Conservation (phyloP, 2,329 filamentous ascomycete species). For the Niveomyces coronatus region DNA sequence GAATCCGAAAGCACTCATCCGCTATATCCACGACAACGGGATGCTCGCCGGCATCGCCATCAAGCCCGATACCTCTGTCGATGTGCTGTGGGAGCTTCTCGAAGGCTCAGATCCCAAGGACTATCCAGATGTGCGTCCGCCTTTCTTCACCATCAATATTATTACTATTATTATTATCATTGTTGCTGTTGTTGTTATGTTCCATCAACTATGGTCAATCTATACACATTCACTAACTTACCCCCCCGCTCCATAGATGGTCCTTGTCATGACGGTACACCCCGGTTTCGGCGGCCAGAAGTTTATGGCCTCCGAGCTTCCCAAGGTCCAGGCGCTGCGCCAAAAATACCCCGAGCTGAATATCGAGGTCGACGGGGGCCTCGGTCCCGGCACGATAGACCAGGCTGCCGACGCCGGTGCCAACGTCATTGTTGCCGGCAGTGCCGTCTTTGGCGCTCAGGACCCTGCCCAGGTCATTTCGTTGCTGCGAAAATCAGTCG, state of each 20-base stretch:
- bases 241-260: too few relatives aligned
- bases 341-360: conserved; percentile 81
- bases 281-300: conserved; percentile 97
- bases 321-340: conserved; percentile 81
- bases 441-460: conserved; percentile 86
- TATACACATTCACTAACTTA: too few relatives aligned
- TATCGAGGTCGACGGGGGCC: conserved; percentile 93
- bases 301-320: conserved; percentile 93
- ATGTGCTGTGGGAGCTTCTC: conserved; percentile 85
- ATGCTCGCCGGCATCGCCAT: conserved; percentile 91
- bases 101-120: conserved; percentile 64
- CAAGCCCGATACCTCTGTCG: conserved; percentile 83
- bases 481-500: conserved; percentile 69
- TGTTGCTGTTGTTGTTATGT: too few relatives aligned
- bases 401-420: conserved; percentile 91
- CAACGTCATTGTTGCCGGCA: conserved; percentile 96
- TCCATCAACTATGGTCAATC: too few relatives aligned
- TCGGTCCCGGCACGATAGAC: conserved; percentile 82
- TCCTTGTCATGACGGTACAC: conserved; percentile 95
- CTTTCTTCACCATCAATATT: not conserved
- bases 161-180: too few relatives aligned
- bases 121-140: conserved; percentile 68
- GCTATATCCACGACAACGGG: conserved; percentile 79
- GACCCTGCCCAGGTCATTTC: conserved; percentile 80
- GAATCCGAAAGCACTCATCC: conserved; percentile 73